These are phyloP conservation scores for Aspergillus egyptiacus DNA, from an alignment of 495 filamentous ascomycete genomes.

Conservation along the genomic window DNA sequence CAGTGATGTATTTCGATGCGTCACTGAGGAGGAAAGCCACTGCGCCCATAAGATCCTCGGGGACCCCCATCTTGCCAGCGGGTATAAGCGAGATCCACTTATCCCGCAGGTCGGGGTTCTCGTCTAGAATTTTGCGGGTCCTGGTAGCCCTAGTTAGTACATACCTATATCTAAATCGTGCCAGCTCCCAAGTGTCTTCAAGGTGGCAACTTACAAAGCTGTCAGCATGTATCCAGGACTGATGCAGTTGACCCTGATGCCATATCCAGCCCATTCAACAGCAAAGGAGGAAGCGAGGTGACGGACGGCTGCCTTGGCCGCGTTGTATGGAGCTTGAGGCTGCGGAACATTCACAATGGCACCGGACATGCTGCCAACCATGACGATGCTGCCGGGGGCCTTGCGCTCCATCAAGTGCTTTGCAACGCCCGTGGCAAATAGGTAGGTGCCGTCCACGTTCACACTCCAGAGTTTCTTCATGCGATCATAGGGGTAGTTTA, in stretches of 20 bases:
- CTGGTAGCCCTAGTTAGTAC: constrained; percentile 37
- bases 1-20: constrained; percentile 79
- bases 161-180: neutral
- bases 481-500: constrained; percentile 79
- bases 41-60: constrained; percentile 87
- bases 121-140: constrained; percentile 88
- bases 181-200: neutral
- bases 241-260: constrained; percentile 88
- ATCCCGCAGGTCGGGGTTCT: constrained; percentile 78
- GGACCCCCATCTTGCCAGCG: constrained; percentile 84
- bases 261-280: constrained; percentile 81
- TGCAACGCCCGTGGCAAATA: constrained; percentile 79
- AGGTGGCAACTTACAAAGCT: constrained; percentile 51
- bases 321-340: constrained; percentile 89
- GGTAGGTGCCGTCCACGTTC: constrained; percentile 90
- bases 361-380: constrained; percentile 94
- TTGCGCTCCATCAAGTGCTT: constrained; percentile 83
- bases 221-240: constrained; percentile 93
- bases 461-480: constrained; percentile 90
- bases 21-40: constrained; percentile 88
- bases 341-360: constrained; percentile 91
- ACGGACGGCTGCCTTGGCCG: constrained; percentile 79
- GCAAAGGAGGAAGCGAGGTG: constrained; percentile 75
- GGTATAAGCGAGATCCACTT: constrained; percentile 91
- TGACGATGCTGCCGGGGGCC: constrained; percentile 75